phyloP scores from a whole-genome alignment of 1,139 yeast genomes.

The Kodamaea suecica region DNA sequence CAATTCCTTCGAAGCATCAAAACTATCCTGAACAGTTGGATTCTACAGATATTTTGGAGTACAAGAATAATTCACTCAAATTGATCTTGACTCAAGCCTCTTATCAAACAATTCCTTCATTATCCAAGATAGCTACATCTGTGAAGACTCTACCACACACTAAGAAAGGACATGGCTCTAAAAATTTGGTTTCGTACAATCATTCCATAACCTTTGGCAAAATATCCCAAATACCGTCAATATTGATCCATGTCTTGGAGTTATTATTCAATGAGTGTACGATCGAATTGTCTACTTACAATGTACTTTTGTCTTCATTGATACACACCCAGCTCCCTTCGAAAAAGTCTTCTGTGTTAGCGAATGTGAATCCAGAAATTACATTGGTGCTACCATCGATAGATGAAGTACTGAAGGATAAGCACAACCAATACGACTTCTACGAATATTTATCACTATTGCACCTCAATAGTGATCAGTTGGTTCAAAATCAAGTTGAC shows the following conservation, averaged over 20 bases:
- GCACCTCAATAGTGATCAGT: slow-evolving; percentile 17
- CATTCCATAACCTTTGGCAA: slow-evolving; percentile 13
- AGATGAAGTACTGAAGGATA: slow-evolving; percentile 2
- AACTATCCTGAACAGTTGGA: slow-evolving; percentile 3
- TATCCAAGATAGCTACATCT: slow-evolving; percentile 11
- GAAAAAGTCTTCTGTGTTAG: not conserved
- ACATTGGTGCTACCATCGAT: not conserved
- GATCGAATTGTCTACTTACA: slow-evolving; percentile 1
- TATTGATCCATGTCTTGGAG: slow-evolving; percentile 6
- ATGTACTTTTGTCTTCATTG: not conserved
- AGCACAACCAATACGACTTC: slow-evolving; percentile 10
- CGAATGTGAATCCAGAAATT: not conserved
- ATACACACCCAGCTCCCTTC: not conserved
- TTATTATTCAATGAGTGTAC: slow-evolving; percentile 2
- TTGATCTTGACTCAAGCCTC: slow-evolving; percentile 13
- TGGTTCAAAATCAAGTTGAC: slow-evolving; percentile 13
- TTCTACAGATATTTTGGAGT: slow-evolving; percentile 8
- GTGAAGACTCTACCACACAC: slow-evolving; percentile 15
- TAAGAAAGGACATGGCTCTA: slow-evolving; percentile 24
- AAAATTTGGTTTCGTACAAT: slow-evolving; percentile 14
- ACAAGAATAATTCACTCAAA: slow-evolving; percentile 7
- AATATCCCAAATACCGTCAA: slow-evolving; percentile 3
- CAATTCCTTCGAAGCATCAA: slow-evolving; percentile 6
- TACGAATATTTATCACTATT: slow-evolving; percentile 21
- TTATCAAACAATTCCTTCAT: slow-evolving; percentile 15